Evolutionary conservation across 1,284 basidiomycete genomes (phyloP).

Genomic region (Megacollybia platyphylla): DNA sequence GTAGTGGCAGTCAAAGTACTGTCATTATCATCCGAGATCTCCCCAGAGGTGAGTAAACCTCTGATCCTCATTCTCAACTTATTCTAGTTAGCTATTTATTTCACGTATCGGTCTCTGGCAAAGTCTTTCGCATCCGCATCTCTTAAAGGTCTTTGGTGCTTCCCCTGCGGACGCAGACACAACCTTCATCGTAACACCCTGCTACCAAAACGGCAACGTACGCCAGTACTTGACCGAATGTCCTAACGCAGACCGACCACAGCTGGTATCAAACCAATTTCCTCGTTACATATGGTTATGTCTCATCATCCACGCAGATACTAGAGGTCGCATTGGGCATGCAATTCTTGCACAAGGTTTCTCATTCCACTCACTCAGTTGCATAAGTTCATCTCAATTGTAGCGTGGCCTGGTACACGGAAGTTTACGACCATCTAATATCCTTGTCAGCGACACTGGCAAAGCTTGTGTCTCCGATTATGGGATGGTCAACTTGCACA

Average conservation of each 20-base stretch:
- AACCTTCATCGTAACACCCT: constrained; percentile 10
- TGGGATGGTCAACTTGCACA: constrained; percentile 12
- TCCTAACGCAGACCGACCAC: constrained; percentile 9
- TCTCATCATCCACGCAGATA: constrained; percentile 7
- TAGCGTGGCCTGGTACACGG: constrained; percentile 8
- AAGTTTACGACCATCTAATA: constrained; percentile 12
- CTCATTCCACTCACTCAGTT: constrained; percentile 4
- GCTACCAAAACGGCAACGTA: constrained; percentile 11
- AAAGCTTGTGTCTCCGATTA: constrained; percentile 12
- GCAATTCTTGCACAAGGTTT: constrained; percentile 13
- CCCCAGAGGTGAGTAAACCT: constrained; percentile 5
- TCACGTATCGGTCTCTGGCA: constrained; percentile 10
- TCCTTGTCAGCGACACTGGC: constrained; percentile 10
- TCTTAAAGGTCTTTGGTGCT: constrained; percentile 12
- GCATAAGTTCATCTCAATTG: not conserved
- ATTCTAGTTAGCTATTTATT: constrained; percentile 7
- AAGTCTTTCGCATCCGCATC: constrained; percentile 10
- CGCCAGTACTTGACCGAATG: constrained; percentile 9
- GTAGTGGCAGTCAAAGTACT: constrained; percentile 13
- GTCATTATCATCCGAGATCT: constrained; percentile 8
- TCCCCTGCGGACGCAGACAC: constrained; percentile 11
- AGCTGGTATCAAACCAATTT: constrained; percentile 6
- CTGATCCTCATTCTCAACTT: not conserved
- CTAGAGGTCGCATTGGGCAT: constrained; percentile 12
- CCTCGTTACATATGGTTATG: not conserved